Base-by-base conservation (phyloP, 1,139 yeast species). In the Waltiozyma sp. region DNA sequence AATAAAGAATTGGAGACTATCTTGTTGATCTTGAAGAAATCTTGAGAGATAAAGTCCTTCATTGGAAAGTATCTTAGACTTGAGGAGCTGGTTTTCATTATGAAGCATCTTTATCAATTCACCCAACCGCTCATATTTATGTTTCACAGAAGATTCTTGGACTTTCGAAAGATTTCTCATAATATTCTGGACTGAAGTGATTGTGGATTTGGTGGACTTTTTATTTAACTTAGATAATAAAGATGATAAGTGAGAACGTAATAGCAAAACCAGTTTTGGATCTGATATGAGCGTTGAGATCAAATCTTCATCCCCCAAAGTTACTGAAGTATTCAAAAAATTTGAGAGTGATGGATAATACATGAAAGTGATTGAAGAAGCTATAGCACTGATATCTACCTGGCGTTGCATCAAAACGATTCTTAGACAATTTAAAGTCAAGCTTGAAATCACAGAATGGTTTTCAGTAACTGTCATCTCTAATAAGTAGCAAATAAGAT, bases 21-120 rank as follows among this genome's bases (percentile, higher is more conserved):
- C 93, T 41, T 72, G 73, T 42, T 68, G 71, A 55, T 85, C 94
- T 50, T 81, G 88, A 2, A 68, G 57, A 40, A 71, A 68, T 39
- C 86, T 65, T 44, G 72, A 69, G 46, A 65, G 68, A 46, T 70
- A 72, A 24, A 67, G 59, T 6, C 68, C 56, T 53, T 81, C 88
- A 1, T 69, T 64, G 13, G 67, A 64, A 13, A 72, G 61, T 4
- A 77, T 68, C 41, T 68, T 70, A 8, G 61, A 51, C 41, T 65
- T 66, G 52, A 78, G 62, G 39, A 64, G 66, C 13, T 64, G 66
- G 15, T 35, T 35, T 43, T 78, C 69, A 45, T 77, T 82, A 16
- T 48, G 49, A 8, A 49, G 61, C 59, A 43, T 62, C 58, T 48
- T 68, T 3, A 44, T 40, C 15, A 56, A 40, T 1, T 42, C 62